Conservation (phyloP, 2,329 filamentous ascomycete species). For the Sclerotinia trifoliorum region DNA sequence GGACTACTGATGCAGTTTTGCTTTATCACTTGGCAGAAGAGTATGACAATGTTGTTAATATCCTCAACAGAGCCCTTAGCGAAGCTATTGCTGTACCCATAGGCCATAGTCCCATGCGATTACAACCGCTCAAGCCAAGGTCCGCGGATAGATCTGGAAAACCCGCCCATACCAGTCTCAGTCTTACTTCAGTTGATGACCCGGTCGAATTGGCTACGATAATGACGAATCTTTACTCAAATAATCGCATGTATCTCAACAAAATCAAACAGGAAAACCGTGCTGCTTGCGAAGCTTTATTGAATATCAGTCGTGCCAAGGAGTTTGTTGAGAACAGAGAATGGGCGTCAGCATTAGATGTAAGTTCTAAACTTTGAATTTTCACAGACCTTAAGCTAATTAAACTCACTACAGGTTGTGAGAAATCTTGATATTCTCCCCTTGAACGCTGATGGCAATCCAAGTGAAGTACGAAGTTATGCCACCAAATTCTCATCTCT, state of each 20-base stretch:
- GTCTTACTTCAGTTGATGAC: slow-evolving; percentile 66
- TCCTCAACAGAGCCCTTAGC: slow-evolving; percentile 86
- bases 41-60: slow-evolving; percentile 88
- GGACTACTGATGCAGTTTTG: slow-evolving; percentile 89
- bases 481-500: slow-evolving; percentile 79
- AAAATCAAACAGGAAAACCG: slow-evolving; percentile 58
- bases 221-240: slow-evolving; percentile 61
- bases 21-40: slow-evolving; percentile 93
- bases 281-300: slow-evolving; percentile 57
- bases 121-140: slow-evolving; percentile 53
- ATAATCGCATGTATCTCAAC: slow-evolving; percentile 58
- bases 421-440: slow-evolving; percentile 75
- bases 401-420: slow-evolving; percentile 60
- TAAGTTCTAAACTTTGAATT: slow-evolving; percentile 46
- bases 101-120: slow-evolving; percentile 73
- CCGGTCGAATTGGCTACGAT: slow-evolving; percentile 61
- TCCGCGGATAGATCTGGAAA: slow-evolving; percentile 24
- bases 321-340: slow-evolving; percentile 54
- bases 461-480: slow-evolving; percentile 73
- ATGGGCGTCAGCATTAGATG: slow-evolving; percentile 63
- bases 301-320: slow-evolving; percentile 61
- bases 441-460: slow-evolving; percentile 69
- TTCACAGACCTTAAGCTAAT: slow-evolving; percentile 29
- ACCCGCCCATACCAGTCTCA: slow-evolving; percentile 47
- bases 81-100: slow-evolving; percentile 86